A percentile compares a stretch with the other conserved stretches of the same genome.
These are phyloP conservation scores for Blastobotrys attinorum DNA, from an alignment of 805 yeast species.

Conservation along the genomic window DNA sequence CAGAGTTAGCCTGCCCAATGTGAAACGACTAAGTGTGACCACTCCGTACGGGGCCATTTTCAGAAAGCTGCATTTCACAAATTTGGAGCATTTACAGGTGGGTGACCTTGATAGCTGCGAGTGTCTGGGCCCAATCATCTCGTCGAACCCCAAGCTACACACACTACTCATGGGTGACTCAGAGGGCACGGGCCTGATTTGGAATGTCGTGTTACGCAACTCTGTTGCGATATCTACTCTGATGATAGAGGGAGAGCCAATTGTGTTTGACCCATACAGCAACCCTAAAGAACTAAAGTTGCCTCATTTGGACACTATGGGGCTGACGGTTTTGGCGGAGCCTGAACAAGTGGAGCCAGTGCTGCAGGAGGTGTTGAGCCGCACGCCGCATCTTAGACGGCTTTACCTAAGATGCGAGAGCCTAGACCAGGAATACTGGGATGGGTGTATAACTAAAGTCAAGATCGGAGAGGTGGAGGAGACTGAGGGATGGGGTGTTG, in stretches of 20 bases:
- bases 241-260: neutral
- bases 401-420: neutral
- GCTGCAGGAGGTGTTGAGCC: neutral
- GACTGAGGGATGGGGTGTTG: neutral
- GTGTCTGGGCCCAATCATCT: neutral
- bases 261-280: neutral
- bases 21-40: neutral
- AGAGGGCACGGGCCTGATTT: neutral
- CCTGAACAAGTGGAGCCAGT: neutral
- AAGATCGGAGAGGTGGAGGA: neutral
- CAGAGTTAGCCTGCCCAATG: neutral
- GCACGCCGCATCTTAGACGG: neutral
- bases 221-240: neutral
- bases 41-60: slow-evolving; percentile 1
- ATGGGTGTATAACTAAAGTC: neutral
- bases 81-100: neutral
- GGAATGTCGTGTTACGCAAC: neutral
- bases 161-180: neutral
- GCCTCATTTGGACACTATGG: neutral
- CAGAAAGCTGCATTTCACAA: neutral
- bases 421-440: neutral
- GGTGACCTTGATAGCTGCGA: slow-evolving; percentile 1
- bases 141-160: neutral
- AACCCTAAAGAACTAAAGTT: neutral
- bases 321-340: neutral